Evolutionary conservation across 78 protist species (phyloP), one percentile per base, ranked within the genome.

Genomic region (Monosiga brevicollis): DNA sequence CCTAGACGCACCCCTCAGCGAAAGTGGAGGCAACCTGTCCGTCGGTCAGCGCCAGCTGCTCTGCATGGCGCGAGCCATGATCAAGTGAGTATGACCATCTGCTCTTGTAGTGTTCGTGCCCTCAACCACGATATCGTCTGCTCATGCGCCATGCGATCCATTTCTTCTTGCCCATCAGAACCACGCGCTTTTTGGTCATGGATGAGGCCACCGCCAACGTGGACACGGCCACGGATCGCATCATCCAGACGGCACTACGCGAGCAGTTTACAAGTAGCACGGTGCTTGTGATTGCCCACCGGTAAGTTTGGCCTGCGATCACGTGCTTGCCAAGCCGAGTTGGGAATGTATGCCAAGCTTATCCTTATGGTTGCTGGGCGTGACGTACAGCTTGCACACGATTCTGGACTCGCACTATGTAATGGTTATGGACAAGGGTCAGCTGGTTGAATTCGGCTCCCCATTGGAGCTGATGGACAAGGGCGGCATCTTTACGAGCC

Each of bases 121-220:
- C n/a, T n/a, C n/a, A n/a, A n/a, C 35, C 73, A 1, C 73, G 34
- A 20, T 32, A 20, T 70, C 73, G 9, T 22, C 26, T 70, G 73
- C 73, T 9, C 73, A 9, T 32, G 73, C 1, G 11, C 35, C 6
- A 49, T 49, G 62, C 62, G 29, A 49, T 15, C 15, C 73, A 25
- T 24, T 1, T 22, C 34, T 70, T n/a, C n/a, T 23, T 23, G 10
- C 73, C 9, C 26, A 1, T 20, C 1, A 70, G 6, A 70, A 1
- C 3, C 76, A 22, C 20, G 40, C 39, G 39, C 32, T 72, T 95
- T 35, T 54, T 93, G 73, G 77, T 95, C 41, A 15, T 94, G 71
- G 98, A 96, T 86, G 98, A 96, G 83, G 96, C 96, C 32, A 95
- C 98, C 0, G 95, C 97, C 0, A 62, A 76, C 25, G 81, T 94